Base-by-base conservation (phyloP, 768 basidiomycete genomes). In the Kwoniella sp. region DNA sequence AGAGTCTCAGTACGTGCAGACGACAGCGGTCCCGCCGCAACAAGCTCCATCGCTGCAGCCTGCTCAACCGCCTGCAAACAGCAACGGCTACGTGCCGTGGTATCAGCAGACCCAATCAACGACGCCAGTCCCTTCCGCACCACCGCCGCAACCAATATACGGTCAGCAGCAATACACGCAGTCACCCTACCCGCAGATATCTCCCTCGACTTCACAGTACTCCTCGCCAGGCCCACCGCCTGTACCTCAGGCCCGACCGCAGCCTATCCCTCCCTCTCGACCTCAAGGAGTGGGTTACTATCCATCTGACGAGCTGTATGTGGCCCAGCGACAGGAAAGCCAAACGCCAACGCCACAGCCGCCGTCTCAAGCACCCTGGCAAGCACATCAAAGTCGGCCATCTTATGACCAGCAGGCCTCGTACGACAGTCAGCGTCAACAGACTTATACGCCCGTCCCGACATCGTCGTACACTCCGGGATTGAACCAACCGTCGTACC, bases 221-320 rank as follows among this genome's bases (percentile, higher is more conserved):
- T 28, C 22, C 4, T 25, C 50, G 9, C 50, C 31, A 23, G 22
- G 51, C 11, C 56, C 63, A 7, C 57, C 63, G n/a, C 55, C 56
- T 23, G 63, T 70, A 9, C 68, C 69, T 11, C 55, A 64, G 15
- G 55, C 54, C 37, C 48, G 67, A 22, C 69, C 73, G 1, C 64
- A 61, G 34, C 73, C 75, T 15, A 68, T 71, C 1, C 41, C 63
- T 1, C 74, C 74, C 3, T 70, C 72, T 8, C 63, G 68, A 34
- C 62, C 56, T 20, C 59, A 57, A 31, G 52, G 64, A 12, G 71
- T 70, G 3, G 75, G 75, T 13, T 77, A 77, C 31, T 77, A 77
- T 34, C 75, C 75, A 2, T 77, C 75, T 9, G 75, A 77, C 56
- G 75, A 77, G 66, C 68, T 77, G 23, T 77, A 77, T 41, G 67